Evolutionary conservation across 768 basidiomycete genomes (phyloP).

Genomic region (Kwoniella dendrophila): DNA sequence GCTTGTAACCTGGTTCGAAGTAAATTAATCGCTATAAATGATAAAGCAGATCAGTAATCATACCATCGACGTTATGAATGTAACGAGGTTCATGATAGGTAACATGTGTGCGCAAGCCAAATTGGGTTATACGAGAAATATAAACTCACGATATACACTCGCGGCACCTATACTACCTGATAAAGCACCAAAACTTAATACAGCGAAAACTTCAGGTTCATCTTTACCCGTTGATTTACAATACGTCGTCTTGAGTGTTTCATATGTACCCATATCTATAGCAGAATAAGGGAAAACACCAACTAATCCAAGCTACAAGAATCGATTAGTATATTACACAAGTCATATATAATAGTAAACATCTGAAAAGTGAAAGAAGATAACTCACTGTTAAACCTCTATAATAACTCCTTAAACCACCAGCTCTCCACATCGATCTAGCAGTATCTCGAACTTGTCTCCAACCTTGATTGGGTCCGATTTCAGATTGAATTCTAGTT

Average conservation of each 20-base stretch:
- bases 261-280: constrained; percentile 89
- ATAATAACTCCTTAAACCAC: constrained; percentile 82
- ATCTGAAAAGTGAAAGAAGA: background rate
- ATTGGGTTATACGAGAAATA: background rate
- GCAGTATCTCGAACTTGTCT: constrained; percentile 64
- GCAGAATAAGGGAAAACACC: constrained; percentile 93
- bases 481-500: constrained; percentile 96
- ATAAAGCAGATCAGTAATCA: background rate
- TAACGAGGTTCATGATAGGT: background rate
- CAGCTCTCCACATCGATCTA: constrained; percentile 73
- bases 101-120: too few species aligned
- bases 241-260: constrained; percentile 90
- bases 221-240: constrained; percentile 80
- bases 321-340: background rate
- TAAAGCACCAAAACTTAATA: constrained; percentile 86
- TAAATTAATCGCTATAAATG: constrained; percentile 59
- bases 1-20: constrained; percentile 94
- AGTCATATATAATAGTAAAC: background rate
- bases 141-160: constrained; percentile 72
- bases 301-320: constrained; percentile 77
- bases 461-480: constrained; percentile 57
- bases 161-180: constrained; percentile 88
- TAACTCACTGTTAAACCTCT: constrained; percentile 78
- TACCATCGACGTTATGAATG: background rate
- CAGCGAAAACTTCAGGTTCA: constrained; percentile 83